Conservation (phyloP, 108 stramenopile species). For the Chaetoceros tenuissimus region DNA sequence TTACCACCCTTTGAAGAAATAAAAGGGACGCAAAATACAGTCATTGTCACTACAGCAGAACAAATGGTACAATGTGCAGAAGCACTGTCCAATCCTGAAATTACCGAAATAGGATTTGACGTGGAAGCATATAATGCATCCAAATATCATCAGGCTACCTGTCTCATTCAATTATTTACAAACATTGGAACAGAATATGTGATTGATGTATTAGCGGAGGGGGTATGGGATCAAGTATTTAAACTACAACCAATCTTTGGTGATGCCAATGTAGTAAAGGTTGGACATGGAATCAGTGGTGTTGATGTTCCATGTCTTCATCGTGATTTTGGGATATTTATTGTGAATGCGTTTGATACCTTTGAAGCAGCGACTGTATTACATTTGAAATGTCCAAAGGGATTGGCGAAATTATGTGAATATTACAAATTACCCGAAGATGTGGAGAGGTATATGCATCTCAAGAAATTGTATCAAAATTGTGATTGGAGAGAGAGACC, state of each 20-base stretch:
- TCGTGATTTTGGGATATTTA: constrained; percentile 89
- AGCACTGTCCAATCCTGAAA: constrained; percentile 26
- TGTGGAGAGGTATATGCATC: constrained; percentile 31
- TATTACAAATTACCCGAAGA: constrained; percentile 57
- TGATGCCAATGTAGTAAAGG: constrained; percentile 81
- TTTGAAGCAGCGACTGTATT: constrained; percentile 62
- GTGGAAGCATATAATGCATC: constrained; percentile 61
- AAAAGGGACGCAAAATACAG: constrained; percentile 16
- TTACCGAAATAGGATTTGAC: constrained; percentile 71
- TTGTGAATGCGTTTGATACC: constrained; percentile 93
- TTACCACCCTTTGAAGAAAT: constrained; percentile 21
- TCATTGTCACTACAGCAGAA: constrained; percentile 53
- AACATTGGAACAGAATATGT: constrained; percentile 59
- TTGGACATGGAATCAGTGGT: constrained; percentile 86
- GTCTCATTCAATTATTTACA: constrained; percentile 65
- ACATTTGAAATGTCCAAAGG: constrained; percentile 21
- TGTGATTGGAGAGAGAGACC: constrained; percentile 89
- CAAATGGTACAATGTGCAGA: constrained; percentile 49
- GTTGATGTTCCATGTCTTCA: constrained; percentile 83
- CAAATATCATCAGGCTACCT: constrained; percentile 43
- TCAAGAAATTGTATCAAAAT: constrained; percentile 78
- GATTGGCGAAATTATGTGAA: constrained; percentile 49
- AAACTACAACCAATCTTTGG: constrained; percentile 71
- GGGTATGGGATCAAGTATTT: constrained; percentile 54
- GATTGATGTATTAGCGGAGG: constrained; percentile 67